Conservation (phyloP, 2,329 filamentous ascomycete genomes). For the Phialophora chinensis region DNA sequence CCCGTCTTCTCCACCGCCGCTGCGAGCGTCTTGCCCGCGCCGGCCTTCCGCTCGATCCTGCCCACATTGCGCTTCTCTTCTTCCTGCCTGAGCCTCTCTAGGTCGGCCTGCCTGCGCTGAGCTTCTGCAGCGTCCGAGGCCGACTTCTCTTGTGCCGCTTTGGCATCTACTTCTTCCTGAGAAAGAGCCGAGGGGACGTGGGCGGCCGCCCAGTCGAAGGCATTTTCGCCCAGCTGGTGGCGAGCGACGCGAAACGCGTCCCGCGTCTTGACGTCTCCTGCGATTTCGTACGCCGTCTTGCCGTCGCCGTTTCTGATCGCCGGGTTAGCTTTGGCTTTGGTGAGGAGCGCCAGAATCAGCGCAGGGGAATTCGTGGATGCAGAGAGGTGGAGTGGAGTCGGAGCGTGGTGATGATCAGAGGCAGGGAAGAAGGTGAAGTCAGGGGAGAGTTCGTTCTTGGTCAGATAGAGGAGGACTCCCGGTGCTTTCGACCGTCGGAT, state of each 20-base stretch:
- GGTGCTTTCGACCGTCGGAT: slow-evolving; percentile 90
- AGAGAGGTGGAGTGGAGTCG: slow-evolving; percentile 84
- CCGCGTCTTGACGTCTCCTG: slow-evolving; percentile 81
- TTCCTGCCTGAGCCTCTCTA: slow-evolving; percentile 72
- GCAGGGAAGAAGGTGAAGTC: slow-evolving; percentile 77
- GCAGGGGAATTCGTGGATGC: slow-evolving; percentile 79
- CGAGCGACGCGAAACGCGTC: slow-evolving; percentile 92
- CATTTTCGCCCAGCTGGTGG: slow-evolving; percentile 75
- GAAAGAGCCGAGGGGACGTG: slow-evolving; percentile 74
- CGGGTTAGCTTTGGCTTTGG: slow-evolving; percentile 77
- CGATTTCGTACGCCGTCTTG: slow-evolving; percentile 85
- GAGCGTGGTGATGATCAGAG: slow-evolving; percentile 72
- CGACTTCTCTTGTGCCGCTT: slow-evolving; percentile 71
- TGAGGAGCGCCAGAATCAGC: slow-evolving; percentile 76
- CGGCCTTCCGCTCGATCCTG: slow-evolving; percentile 57
- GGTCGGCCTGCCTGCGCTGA: slow-evolving; percentile 73
- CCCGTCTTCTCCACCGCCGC: slow-evolving; percentile 70
- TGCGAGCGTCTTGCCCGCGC: slow-evolving; percentile 61
- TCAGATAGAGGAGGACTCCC: slow-evolving; percentile 81
- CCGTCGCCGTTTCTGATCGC: slow-evolving; percentile 72
- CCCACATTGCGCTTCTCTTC: slow-evolving; percentile 52
- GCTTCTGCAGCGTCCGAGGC: slow-evolving; percentile 72
- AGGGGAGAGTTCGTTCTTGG: slow-evolving; percentile 72
- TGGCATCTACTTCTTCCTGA: slow-evolving; percentile 71
- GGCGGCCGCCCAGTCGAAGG: slow-evolving; percentile 79